Evolutionary conservation across 169 alveolate species (phyloP).

Genomic region (Miamiensis avidus): DNA sequence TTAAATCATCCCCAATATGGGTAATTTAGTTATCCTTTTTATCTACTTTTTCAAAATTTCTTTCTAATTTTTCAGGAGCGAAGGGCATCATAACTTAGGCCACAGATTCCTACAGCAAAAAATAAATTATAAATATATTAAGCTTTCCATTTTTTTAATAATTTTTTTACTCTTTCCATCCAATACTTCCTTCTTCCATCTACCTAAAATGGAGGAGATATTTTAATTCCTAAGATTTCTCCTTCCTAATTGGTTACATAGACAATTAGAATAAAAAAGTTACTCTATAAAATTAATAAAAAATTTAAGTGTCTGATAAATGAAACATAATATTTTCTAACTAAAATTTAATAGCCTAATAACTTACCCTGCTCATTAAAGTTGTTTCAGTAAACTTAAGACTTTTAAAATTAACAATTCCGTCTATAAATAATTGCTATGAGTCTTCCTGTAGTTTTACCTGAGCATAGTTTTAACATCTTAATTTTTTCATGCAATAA

Average conservation of each 20-base stretch:
- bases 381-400: background rate
- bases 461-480: background rate
- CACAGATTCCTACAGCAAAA: background rate
- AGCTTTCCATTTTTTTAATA: background rate
- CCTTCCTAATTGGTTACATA: background rate
- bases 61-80: background rate
- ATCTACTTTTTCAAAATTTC: background rate
- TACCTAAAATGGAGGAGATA: background rate
- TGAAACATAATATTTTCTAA: no score
- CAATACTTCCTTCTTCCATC: background rate
- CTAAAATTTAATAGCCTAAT: no score
- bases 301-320: background rate
- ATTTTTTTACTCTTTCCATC: background rate
- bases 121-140: no score
- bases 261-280: background rate
- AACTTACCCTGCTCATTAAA: background rate
- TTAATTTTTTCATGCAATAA: background rate
- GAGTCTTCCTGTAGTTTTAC: background rate
- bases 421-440: background rate
- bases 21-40: background rate
- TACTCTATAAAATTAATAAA: background rate
- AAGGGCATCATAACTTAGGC: background rate
- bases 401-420: background rate
- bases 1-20: background rate
- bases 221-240: background rate